Evolutionary conservation across 140 eudicot genomes (phyloP).

Genomic region (Ambrosia hybrid): DNA sequence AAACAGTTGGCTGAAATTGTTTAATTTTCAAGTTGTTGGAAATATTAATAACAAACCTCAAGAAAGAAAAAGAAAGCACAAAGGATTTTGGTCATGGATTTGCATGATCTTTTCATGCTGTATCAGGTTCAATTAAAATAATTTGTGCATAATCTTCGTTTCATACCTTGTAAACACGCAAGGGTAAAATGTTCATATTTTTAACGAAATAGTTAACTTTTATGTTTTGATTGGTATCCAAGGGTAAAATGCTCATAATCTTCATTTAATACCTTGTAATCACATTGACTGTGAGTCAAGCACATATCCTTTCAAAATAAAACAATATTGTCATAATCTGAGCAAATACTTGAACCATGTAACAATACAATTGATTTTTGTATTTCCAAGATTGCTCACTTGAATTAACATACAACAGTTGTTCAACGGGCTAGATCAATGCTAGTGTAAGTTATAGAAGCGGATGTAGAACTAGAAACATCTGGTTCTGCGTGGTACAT

Average conservation of each 20-base stretch:
- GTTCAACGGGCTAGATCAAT: constrained; percentile 26
- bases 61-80: constrained; percentile 36
- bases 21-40: constrained; percentile 40
- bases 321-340: too few species aligned
- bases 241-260: too few species aligned
- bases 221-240: too few species aligned
- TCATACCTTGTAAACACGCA: too few species aligned
- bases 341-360: too few species aligned
- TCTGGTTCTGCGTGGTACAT: constrained; percentile 20
- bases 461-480: too few species aligned
- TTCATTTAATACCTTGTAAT: too few species aligned
- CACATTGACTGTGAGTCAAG: too few species aligned
- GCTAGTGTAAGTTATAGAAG: constrained; percentile 30
- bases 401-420: background rate
- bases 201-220: too few species aligned
- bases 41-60: constrained; percentile 31
- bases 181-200: too few species aligned
- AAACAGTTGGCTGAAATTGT: background rate
- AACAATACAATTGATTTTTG: background rate
- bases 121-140: background rate
- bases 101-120: constrained; percentile 45
- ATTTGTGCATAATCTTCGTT: too few species aligned
- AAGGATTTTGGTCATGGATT: constrained; percentile 50
- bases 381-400: background rate
- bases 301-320: too few species aligned